Evolutionary conservation across 2,329 filamentous ascomycete genomes (phyloP), one percentile per base, ranked within the genome.

Genomic region (Corynespora cassiicola): DNA sequence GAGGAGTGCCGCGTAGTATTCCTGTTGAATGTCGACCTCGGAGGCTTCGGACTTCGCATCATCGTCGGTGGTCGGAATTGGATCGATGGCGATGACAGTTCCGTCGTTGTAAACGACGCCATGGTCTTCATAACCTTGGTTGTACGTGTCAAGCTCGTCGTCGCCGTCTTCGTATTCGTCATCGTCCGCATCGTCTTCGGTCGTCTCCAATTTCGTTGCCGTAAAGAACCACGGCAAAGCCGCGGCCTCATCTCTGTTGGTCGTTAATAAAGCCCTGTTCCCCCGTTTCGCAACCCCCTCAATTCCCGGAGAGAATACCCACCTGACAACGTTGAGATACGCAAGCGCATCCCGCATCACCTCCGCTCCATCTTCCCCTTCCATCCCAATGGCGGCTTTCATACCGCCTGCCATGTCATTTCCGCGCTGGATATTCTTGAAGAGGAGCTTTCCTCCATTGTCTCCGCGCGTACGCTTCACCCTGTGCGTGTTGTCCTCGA

Each of bases 71-170:
- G n/a, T n/a, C n/a, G n/a, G n/a, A n/a, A n/a, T n/a, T n/a, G n/a
- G n/a, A n/a, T 75, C 70, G 0, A 81, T 77, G 3, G 78, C 74
- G 16, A 86, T 81, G 63, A 90, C 96, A 23, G 88, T 87, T 31
- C 90, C 90, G 52, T 95, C 88, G 11, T 83, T 74, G 63, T 88
- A 94, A 58, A 82, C 85, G 8, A 86, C 87, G 38, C 79, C 70
- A 15, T 75, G 71, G 54, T 86, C 80, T 36, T 77, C 76, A 14
- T 68, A 47, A 5, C 75, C 75, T 39, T 73, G 62, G 7, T 73
- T 58, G 55, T 83, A 82, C 26, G 79, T 73, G 21, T n/a, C n/a
- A n/a, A n/a, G n/a, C n/a, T n/a, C n/a, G 17, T 15, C 7, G 16
- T 42, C 34, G 22, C 31, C 31, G 11, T 50, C 33, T 6, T 39